Evolutionary conservation across 768 basidiomycete genomes (phyloP).

Genomic region (Cantharellus anzutake): DNA sequence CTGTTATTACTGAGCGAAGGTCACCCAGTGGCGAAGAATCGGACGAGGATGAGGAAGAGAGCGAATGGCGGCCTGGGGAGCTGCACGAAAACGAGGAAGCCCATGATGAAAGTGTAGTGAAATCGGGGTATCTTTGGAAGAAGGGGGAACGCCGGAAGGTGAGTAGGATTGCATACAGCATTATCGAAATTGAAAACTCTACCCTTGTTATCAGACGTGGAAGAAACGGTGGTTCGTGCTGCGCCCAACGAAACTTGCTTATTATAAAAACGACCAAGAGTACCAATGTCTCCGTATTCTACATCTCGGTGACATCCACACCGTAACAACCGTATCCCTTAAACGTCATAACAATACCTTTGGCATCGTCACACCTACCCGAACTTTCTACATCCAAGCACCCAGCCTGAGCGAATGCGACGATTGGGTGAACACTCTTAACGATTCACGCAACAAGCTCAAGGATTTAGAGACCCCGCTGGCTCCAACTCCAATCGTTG

Average conservation of each 20-base stretch:
- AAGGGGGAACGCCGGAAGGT: conserved; percentile 97
- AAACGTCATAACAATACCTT: conserved; percentile 84
- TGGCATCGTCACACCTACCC: conserved; percentile 72
- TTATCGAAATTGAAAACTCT: neutral
- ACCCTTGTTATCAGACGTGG: conserved; percentile 53
- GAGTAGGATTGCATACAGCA: conserved; percentile 11
- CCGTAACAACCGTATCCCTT: conserved; percentile 68
- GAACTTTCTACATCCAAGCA: conserved; percentile 87
- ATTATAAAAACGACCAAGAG: conserved; percentile 92
- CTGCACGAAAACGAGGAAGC: conserved; percentile 26
- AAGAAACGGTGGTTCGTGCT: conserved; percentile 99
- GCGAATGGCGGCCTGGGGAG: conserved; percentile 25
- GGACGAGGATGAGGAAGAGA: conserved; percentile 38
- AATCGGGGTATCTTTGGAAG: conserved; percentile 91
- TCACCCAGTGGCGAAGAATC: conserved; percentile 52
- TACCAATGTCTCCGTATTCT: conserved; percentile 82
- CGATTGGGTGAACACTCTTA: conserved; percentile 70
- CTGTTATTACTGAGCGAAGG: conserved; percentile 60
- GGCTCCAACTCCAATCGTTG: neutral
- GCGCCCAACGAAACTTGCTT: conserved; percentile 77
- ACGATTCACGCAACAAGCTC: conserved; percentile 48
- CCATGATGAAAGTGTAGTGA: conserved; percentile 34
- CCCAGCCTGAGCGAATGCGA: conserved; percentile 49
- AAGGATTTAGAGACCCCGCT: conserved; percentile 12
- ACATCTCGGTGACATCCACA: conserved; percentile 74